Evolutionary conservation across 2,329 filamentous ascomycete species (phyloP).

Genomic region (Cryphonectria parasitica): DNA sequence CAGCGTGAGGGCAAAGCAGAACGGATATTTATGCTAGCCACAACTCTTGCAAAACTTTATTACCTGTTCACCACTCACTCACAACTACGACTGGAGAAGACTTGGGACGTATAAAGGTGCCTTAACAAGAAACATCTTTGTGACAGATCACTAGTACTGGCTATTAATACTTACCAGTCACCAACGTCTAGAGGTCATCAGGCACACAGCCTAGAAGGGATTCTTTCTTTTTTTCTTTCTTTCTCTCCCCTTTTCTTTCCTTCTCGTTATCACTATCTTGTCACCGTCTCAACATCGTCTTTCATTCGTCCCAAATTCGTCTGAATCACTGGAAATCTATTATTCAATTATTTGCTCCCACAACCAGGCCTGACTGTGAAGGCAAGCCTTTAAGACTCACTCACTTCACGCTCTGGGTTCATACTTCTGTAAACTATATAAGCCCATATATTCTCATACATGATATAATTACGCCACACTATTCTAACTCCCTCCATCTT

Average conservation of each 20-base stretch:
- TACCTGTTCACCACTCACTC: neutral
- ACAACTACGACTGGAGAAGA: constrained; percentile 4
- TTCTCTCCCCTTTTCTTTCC: too few relatives aligned
- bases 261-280: neutral
- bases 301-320: neutral
- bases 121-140: constrained; percentile 1
- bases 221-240: too few relatives aligned
- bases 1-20: neutral
- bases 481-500: neutral
- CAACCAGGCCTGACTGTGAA: constrained; percentile 18
- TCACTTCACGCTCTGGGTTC: constrained; percentile 12
- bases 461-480: neutral
- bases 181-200: constrained; percentile 13
- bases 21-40: neutral
- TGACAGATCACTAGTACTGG: constrained; percentile 22
- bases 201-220: constrained; percentile 5
- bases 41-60: neutral
- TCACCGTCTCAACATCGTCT: neutral
- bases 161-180: constrained; percentile 5
- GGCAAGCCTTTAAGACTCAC: constrained; percentile 10
- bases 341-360: constrained; percentile 23
- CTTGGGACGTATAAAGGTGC: constrained; percentile 1
- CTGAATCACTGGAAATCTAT: neutral
- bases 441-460: neutral
- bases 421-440: constrained; percentile 16